Evolutionary conservation across 2,329 filamentous ascomycete species (phyloP).

Genomic region (Exophiala aquamarina): DNA sequence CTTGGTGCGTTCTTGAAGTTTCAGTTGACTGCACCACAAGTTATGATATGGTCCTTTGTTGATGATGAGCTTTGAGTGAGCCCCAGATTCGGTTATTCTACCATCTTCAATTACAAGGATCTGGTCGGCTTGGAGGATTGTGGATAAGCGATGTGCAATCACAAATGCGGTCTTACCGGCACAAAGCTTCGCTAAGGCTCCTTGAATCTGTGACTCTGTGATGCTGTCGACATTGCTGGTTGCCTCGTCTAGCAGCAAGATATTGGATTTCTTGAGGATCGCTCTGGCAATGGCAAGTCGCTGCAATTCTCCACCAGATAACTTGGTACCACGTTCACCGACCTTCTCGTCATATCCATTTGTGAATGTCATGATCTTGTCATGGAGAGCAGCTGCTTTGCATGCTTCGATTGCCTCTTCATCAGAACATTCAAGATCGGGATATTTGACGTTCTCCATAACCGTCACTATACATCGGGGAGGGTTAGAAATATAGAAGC

Average conservation of each 20-base stretch:
- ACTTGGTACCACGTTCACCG: slow-evolving; percentile 50
- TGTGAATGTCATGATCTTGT: slow-evolving; percentile 61
- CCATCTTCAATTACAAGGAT: slow-evolving; percentile 67
- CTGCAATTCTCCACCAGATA: slow-evolving; percentile 55
- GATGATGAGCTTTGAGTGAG: slow-evolving; percentile 58
- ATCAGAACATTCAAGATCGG: slow-evolving; percentile 60
- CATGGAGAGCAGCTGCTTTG: slow-evolving; percentile 62
- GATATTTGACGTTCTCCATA: slow-evolving; percentile 65
- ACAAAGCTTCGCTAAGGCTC: slow-evolving; percentile 47
- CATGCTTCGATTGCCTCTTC: slow-evolving; percentile 62
- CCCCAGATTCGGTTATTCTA: slow-evolving; percentile 63
- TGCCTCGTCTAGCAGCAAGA: slow-evolving; percentile 52
- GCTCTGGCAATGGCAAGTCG: slow-evolving; percentile 49
- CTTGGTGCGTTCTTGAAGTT: no score
- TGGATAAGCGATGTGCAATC: slow-evolving; percentile 48
- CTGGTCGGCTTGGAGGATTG: slow-evolving; percentile 54
- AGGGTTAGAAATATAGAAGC: no score
- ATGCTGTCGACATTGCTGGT: slow-evolving; percentile 51
- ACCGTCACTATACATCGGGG: slow-evolving; percentile 55
- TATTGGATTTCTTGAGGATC: slow-evolving; percentile 44
- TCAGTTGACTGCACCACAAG: slow-evolving; percentile 62
- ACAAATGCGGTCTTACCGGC: slow-evolving; percentile 53
- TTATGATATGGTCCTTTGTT: slow-evolving; percentile 61
- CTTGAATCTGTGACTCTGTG: slow-evolving; percentile 48
- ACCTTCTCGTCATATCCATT: slow-evolving; percentile 51